These are phyloP conservation scores for Aspergillus avenaceus DNA, from an alignment of 495 filamentous ascomycete species.

Conservation along the genomic window DNA sequence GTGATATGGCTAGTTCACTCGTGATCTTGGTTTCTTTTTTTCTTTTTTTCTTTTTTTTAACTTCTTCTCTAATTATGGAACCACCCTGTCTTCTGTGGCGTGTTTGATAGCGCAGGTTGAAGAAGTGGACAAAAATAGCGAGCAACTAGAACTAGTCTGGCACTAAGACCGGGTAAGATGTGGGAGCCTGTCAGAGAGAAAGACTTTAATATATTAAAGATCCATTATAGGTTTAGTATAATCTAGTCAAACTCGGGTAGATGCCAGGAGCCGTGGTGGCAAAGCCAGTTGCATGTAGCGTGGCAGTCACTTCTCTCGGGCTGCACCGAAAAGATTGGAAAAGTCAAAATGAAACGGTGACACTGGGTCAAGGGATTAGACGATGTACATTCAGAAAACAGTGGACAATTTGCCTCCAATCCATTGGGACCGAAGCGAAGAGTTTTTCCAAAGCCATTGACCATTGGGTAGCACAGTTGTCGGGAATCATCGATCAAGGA, in stretches of 20 bases:
- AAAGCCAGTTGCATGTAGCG: neutral
- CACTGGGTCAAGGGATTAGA: neutral
- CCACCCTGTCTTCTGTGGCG: constrained; percentile 9
- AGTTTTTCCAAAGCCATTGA: neutral
- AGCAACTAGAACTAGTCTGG: constrained; percentile 8
- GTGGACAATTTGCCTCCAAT: neutral
- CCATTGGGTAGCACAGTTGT: neutral
- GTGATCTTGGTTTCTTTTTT: neutral
- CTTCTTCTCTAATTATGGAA: constrained; percentile 9
- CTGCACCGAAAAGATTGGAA: neutral
- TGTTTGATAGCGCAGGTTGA: constrained; percentile 3
- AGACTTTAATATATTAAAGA: neutral
- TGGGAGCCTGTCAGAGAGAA: constrained; percentile 3
- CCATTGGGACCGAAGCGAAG: neutral
- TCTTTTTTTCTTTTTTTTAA: neutral
- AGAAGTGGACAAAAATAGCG: constrained; percentile 21
- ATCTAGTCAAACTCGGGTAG: neutral
- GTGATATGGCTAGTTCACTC: neutral
- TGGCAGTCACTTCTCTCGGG: neutral
- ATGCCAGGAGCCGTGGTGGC: neutral
- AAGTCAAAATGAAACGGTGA: neutral
- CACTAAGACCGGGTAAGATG: constrained; percentile 9
- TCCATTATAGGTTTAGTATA: constrained; percentile 1
- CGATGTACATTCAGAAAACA: neutral
- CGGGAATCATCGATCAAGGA: neutral